These are phyloP conservation scores for Malus hybrid DNA, from an alignment of 331 rosid genomes.

Conservation along the genomic window DNA sequence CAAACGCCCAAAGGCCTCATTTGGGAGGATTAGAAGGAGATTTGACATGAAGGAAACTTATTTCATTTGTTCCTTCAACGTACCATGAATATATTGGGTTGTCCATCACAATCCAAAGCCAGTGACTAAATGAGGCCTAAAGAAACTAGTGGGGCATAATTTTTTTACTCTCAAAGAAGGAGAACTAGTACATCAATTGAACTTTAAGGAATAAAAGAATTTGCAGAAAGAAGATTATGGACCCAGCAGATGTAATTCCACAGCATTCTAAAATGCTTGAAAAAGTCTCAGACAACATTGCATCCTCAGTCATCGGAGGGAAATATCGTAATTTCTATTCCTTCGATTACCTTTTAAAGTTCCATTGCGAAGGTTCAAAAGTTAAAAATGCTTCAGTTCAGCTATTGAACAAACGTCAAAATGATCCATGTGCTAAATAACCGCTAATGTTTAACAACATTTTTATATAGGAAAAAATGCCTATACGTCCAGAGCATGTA, in stretches of 20 bases:
- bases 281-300: background rate
- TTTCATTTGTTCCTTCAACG: no score
- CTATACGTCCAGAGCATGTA: background rate
- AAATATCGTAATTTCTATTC: background rate
- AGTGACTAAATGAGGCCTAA: background rate
- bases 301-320: background rate
- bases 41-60: no score
- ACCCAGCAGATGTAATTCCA: background rate
- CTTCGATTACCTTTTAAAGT: background rate
- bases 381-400: background rate
- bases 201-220: background rate
- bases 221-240: background rate
- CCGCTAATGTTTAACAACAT: background rate
- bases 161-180: background rate
- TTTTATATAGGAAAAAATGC: background rate
- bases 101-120: no score
- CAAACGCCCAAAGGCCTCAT: background rate
- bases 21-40: no score
- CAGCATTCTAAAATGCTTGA: background rate
- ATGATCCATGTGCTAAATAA: background rate
- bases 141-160: background rate
- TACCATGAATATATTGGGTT: no score
- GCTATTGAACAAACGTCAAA: background rate
- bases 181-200: background rate
- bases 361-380: background rate